Evolutionary conservation across 345 rosid species (phyloP), one percentile per base, ranked within the genome.

Genomic region (Gossypium mustelinum): DNA sequence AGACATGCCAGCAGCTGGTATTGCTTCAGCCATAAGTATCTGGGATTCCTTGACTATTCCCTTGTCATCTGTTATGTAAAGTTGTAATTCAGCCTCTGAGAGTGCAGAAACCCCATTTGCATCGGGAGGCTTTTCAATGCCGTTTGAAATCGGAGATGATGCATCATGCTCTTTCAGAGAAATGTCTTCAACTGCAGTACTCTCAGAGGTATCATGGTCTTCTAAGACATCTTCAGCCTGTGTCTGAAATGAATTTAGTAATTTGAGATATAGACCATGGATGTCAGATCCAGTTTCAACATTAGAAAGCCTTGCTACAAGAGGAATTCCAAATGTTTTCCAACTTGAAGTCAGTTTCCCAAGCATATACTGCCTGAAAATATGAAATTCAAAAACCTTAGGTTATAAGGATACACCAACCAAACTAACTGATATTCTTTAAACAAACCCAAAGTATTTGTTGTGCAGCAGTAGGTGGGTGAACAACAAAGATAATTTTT

Each of bases 291-390:
- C 95, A 84, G 81, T 80, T 57, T 77, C 85, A 48, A 75, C 63
- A 80, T 85, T 76, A 79, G 62, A 39, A 80, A 84, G 85, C 80
- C 88, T 86, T 47, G 94, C 89, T 64, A 91, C 93, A 76, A 95
- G 89, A 79, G 99, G 99, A 77, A 87, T 83, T 81, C 93, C 99
- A 82, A 91, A 86, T 73, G 86, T 82, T 84, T 89, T 90, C 82
- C 84, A 83, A 75, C 66, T 75, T 56, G 89, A 76, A 70, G 85
- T 79, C 64, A 72, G 80, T 82, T 87, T 89, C 76, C 94, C 97
- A 67, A 54, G 78, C 80, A 88, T 80, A 79, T 76, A 68, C 81
- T 85, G 90, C 94, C 98, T 94, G 87, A 73, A 76, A 81, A 71
- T 67, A 78, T 17, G 20, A 59, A 62, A 60, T 48, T n/a, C 11